Evolutionary conservation across 345 rosid genomes (phyloP).

Genomic region (Arabis hirsuta): DNA sequence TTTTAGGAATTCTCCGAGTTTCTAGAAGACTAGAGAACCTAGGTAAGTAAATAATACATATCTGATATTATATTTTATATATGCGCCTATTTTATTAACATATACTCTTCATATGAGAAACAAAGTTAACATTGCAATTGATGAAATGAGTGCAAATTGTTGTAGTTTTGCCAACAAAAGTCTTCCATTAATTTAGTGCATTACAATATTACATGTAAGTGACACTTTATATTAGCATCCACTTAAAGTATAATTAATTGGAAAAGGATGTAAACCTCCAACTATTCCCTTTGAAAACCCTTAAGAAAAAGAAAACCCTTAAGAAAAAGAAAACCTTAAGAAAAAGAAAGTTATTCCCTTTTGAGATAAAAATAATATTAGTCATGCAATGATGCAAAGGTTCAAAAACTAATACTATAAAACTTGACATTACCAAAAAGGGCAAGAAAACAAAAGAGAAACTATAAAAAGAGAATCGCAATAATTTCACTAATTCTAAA

Average conservation of each 20-base stretch:
- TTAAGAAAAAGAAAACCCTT: background rate
- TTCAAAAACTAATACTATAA: background rate
- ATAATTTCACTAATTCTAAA: slow-evolving; percentile 15
- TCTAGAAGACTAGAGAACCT: slow-evolving; percentile 12
- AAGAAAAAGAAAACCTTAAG: too few relatives aligned
- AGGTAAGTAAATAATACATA: slow-evolving; percentile 5
- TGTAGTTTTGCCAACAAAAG: background rate
- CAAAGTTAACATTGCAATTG: background rate
- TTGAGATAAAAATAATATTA: background rate
- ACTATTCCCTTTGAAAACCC: slow-evolving; percentile 32
- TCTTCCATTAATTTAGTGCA: slow-evolving; percentile 24
- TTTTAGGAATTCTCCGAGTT: slow-evolving; percentile 21
- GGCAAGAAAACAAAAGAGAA: slow-evolving; percentile 28
- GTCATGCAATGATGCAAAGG: background rate
- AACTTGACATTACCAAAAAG: slow-evolving; percentile 12
- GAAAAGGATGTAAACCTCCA: slow-evolving; percentile 13
- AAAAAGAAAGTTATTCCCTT: slow-evolving; percentile 14
- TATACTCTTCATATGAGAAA: background rate
- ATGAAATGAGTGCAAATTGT: slow-evolving; percentile 20
- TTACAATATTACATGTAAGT: slow-evolving; percentile 12
- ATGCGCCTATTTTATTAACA: background rate
- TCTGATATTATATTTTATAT: background rate
- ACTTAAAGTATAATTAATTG: slow-evolving; percentile 21
- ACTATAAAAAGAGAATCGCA: slow-evolving; percentile 7
- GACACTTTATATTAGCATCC: slow-evolving; percentile 18